Percentiles rank a stretch among this genome's conserved stretches.
These are phyloP conservation scores for sorghum (Sorghum bicolor) DNA, from an alignment of 176 grass and related monocot species.

Conservation along the genomic window DNA sequence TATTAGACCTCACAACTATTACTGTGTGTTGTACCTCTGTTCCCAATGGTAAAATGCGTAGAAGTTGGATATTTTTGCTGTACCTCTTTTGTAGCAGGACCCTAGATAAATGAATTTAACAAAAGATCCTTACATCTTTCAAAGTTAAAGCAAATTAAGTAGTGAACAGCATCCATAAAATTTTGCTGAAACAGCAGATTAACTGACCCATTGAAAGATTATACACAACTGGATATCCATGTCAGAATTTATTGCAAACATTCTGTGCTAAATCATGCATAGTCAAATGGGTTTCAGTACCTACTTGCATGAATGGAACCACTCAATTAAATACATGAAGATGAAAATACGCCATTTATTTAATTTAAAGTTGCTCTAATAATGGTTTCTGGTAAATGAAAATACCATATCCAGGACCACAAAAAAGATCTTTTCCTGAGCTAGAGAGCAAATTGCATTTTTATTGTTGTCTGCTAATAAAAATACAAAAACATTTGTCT, in stretches of 20 bases:
- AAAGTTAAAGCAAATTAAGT: background rate
- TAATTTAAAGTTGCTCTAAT: background rate
- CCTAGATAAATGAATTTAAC: background rate
- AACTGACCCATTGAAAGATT: background rate
- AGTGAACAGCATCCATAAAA: background rate
- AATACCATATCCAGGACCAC: background rate
- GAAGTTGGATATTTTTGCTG: background rate
- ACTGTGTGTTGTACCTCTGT: background rate
- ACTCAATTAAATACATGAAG: background rate
- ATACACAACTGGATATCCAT: background rate
- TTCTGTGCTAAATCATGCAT: background rate
- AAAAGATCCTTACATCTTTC: background rate
- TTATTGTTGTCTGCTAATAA: background rate
- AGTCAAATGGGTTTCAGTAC: background rate
- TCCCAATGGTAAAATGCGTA: background rate
- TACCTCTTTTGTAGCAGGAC: background rate
- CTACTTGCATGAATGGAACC: background rate
- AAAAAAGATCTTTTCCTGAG: background rate
- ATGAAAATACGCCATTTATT: background rate
- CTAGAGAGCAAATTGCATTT: background rate
- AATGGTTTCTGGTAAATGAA: background rate
- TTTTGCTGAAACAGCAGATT: background rate
- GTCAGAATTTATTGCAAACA: background rate
- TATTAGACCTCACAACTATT: background rate
- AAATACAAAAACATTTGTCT: background rate